These are phyloP conservation scores for Pseudopithomyces maydicus DNA, from an alignment of 2,329 filamentous ascomycete species.

Conservation along the genomic window DNA sequence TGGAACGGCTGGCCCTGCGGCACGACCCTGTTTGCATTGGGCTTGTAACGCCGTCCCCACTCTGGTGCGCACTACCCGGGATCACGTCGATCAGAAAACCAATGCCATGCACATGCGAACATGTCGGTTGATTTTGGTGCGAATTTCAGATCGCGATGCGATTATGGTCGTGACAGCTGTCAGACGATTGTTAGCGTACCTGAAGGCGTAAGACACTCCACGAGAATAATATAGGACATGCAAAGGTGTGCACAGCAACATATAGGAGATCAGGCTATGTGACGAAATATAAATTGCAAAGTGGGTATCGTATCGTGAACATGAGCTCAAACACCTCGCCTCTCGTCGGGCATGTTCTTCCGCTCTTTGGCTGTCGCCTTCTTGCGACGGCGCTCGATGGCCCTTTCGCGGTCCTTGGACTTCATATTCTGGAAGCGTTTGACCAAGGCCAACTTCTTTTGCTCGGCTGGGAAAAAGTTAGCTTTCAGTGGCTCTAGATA, in stretches of 20 bases:
- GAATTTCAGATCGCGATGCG: neutral
- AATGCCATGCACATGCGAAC: constrained; percentile 29
- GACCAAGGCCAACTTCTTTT: constrained; percentile 82
- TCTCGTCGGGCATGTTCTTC: constrained; percentile 58
- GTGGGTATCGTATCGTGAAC: constrained; percentile 15
- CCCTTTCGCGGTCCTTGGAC: constrained; percentile 80
- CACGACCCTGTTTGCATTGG: constrained; percentile 29
- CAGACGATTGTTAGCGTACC: neutral
- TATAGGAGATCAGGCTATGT: neutral
- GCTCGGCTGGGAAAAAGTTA: constrained; percentile 62
- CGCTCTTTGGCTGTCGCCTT: constrained; percentile 87
- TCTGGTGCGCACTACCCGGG: constrained; percentile 26
- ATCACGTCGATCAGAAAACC: constrained; percentile 32
- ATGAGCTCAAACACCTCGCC: constrained; percentile 31
- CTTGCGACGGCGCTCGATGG: constrained; percentile 86
- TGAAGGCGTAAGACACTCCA: neutral
- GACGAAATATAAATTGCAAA: neutral
- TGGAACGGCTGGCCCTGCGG: constrained; percentile 23
- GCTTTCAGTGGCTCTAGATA: constrained; percentile 6
- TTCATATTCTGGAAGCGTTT: constrained; percentile 84
- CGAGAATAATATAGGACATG: neutral
- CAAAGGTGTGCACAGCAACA: neutral
- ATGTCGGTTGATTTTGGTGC: constrained; percentile 18
- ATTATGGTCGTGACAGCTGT: neutral
- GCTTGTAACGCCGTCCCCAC: constrained; percentile 20